Percentiles rank a stretch among this genome's conserved stretches.
These are phyloP conservation scores for Kuraishia piskuri DNA, from an alignment of 805 yeast species.

Conservation along the genomic window DNA sequence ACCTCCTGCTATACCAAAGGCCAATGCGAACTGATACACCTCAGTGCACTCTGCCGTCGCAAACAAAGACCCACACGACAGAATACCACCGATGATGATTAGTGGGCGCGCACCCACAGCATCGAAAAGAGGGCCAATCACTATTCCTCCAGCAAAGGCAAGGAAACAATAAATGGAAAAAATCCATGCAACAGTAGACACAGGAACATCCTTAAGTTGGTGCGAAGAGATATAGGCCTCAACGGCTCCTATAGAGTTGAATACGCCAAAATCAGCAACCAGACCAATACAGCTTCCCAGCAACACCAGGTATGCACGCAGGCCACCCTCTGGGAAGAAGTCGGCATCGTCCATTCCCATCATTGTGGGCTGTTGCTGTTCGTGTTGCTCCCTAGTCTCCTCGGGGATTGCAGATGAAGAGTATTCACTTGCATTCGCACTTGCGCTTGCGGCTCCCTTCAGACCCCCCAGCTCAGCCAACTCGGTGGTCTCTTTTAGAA, in stretches of 20 bases:
- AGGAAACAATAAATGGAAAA: conserved; percentile 47
- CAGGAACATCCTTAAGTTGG: conserved; percentile 35
- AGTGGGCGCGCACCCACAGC: conserved; percentile 43
- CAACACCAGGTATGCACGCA: conserved; percentile 28
- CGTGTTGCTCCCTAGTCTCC: neutral
- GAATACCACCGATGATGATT: conserved; percentile 31
- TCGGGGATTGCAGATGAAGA: neutral
- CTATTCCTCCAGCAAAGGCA: conserved; percentile 28
- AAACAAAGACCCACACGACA: conserved; percentile 41
- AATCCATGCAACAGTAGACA: conserved; percentile 54
- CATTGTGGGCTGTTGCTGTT: neutral
- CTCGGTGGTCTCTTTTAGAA: neutral
- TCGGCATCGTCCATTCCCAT: neutral
- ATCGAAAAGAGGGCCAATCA: conserved; percentile 45
- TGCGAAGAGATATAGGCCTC: conserved; percentile 53
- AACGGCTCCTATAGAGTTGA: conserved; percentile 52
- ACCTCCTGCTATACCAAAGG: conserved; percentile 49
- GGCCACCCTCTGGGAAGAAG: conserved; percentile 30
- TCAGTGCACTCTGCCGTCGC: conserved; percentile 44
- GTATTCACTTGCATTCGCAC: no score
- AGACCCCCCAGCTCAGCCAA: neutral
- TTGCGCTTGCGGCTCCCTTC: neutral
- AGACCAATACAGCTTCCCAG: conserved; percentile 33
- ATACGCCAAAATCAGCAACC: conserved; percentile 38
- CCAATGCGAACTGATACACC: conserved; percentile 53